Base-by-base conservation (phyloP, 1,139 yeast genomes). In the Saccharomycopsis hybrid region DNA sequence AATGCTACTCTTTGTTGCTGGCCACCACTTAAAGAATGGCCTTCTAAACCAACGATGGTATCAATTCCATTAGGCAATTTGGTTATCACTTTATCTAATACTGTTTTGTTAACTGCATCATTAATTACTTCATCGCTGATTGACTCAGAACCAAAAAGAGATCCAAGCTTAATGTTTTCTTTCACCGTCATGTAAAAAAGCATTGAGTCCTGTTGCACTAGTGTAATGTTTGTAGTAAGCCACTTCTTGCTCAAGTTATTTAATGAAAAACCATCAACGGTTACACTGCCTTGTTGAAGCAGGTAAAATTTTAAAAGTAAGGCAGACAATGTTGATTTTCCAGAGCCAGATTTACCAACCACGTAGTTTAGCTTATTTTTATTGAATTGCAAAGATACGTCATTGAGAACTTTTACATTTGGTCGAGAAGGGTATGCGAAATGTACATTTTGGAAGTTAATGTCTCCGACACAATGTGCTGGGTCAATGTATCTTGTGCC, bases 341-440 rank as follows among this genome's bases (percentile, higher is more conserved):
- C 98, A 0, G 92, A 81, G 0, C 98, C 98, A 0, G 97, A 88
- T 55, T 74, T 73, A 0, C 98, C 98, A 46, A 92, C 76, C 1
- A 92, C 64, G 59, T 78, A 90, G 2, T 82, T 79, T 24, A 77
- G 62, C 39, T 68, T 59, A 1, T 77, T 74, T 0, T 76, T 64
- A 4, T 69, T 65, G 33, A 90, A 67, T 1, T 59, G 57, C 41
- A 85, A 55, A 24, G 66, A 60, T 1, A 84, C 67, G 44, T 73
- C 57, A 0, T 72, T 63, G 24, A 90, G 63, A 0, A 77, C 77
- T 3, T 57, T 53, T 0, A 60, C 59, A 3, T 71, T 69, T 0
- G 71, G 69, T 55, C 90, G 72, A 1, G 78, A 64, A 1, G 85
- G 80, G 60, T 89, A 90, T 1, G 70, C 61, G 60, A 89, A 90